phyloP scores from a whole-genome alignment of 805 yeast genomes.

The Saccharomycopsis sp. region DNA sequence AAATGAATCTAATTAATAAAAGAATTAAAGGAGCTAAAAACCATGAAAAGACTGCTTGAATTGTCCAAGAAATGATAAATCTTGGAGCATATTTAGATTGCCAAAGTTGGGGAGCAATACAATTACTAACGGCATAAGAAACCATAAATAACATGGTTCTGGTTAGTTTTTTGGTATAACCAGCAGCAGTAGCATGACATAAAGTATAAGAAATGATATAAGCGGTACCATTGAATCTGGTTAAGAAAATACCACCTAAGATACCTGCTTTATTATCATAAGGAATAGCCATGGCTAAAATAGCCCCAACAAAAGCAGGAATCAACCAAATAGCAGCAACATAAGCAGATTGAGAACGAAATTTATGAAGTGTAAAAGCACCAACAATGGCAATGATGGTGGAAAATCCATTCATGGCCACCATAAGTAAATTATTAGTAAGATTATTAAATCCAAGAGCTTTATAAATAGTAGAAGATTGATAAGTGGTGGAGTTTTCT shows the following conservation, averaged over 20 bases:
- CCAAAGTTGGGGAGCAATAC: neutral
- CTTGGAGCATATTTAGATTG: neutral
- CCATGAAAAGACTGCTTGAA: constrained; percentile 36
- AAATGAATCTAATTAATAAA: constrained; percentile 33
- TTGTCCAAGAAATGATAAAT: neutral
- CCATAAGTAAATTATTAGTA: neutral
- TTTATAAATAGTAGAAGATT: neutral
- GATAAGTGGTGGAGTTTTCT: neutral
- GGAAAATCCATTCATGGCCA: neutral
- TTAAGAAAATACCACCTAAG: neutral
- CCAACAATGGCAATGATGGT: neutral
- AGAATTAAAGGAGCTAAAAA: constrained; percentile 34
- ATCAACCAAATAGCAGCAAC: neutral
- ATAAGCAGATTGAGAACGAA: neutral
- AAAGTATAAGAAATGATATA: neutral
- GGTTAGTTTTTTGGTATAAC: neutral
- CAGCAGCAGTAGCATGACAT: neutral
- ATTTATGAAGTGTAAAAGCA: neutral
- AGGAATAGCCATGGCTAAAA: neutral
- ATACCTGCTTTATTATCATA: neutral
- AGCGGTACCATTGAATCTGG: neutral
- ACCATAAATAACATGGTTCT: neutral
- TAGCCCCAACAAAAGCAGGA: neutral
- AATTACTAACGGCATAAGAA: neutral
- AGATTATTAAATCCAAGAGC: neutral